These are phyloP conservation scores for Nothophoma quercina DNA, from an alignment of 2,329 filamentous ascomycete species.

Conservation along the genomic window DNA sequence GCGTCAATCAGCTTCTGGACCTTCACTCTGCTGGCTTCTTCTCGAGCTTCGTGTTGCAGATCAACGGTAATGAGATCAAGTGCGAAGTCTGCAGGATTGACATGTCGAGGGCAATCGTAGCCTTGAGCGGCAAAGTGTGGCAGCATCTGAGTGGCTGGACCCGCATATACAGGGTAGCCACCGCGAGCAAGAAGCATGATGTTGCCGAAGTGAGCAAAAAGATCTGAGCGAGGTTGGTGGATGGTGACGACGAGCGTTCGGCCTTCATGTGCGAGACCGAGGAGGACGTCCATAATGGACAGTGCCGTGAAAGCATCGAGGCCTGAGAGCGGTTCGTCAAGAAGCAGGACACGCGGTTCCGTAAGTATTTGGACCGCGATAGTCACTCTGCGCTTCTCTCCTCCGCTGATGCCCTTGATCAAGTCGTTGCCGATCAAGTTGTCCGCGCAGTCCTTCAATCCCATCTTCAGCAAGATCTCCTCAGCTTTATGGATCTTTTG, in stretches of 20 bases:
- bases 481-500: constrained; percentile 75
- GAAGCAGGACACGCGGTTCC: constrained; percentile 73
- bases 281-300: constrained; percentile 74
- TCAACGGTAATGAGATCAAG: constrained; percentile 80
- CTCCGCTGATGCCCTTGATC: constrained; percentile 80
- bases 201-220: constrained; percentile 76
- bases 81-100: constrained; percentile 80
- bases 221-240: constrained; percentile 76
- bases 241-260: constrained; percentile 79
- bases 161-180: constrained; percentile 72
- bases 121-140: constrained; percentile 68
- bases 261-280: constrained; percentile 74
- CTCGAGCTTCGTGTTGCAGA: constrained; percentile 69
- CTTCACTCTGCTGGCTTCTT: constrained; percentile 68
- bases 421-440: constrained; percentile 76
- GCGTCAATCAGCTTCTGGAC: constrained; percentile 67
- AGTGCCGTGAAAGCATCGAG: constrained; percentile 79
- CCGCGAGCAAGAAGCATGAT: constrained; percentile 75
- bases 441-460: constrained; percentile 79
- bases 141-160: constrained; percentile 69
- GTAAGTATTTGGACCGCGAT: constrained; percentile 81
- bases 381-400: constrained; percentile 78
- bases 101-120: constrained; percentile 70
- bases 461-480: constrained; percentile 76
- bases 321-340: constrained; percentile 80